Conservation (phyloP, 352 stramenopile genomes). For the Pythium graminicola region DNA sequence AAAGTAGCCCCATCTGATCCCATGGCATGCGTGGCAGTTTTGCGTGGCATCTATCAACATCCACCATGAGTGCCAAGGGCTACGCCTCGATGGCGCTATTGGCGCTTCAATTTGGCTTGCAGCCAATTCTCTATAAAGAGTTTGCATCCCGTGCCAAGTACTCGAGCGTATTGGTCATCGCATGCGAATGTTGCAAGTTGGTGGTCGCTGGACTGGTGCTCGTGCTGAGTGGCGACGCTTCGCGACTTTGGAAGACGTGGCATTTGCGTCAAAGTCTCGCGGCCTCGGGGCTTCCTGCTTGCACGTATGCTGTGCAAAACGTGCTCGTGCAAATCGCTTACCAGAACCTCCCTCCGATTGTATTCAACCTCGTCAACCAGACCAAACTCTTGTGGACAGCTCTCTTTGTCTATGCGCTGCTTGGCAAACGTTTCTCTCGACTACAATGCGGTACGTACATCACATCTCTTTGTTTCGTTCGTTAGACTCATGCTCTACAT, state of each 20-base stretch:
- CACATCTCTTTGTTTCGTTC: neutral
- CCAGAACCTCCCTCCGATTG: constrained; percentile 73
- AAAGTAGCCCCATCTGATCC: too few species aligned
- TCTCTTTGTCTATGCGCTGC: constrained; percentile 72
- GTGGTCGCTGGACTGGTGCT: constrained; percentile 48
- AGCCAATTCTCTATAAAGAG: constrained; percentile 80
- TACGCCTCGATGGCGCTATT: constrained; percentile 51
- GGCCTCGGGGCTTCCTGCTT: constrained; percentile 68
- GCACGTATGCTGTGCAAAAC: constrained; percentile 84
- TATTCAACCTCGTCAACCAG: constrained; percentile 87
- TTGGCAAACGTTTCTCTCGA: constrained; percentile 60
- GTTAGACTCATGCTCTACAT: neutral
- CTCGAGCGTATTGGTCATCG: constrained; percentile 67
- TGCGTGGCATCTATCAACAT: too few species aligned
- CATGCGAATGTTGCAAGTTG: constrained; percentile 67
- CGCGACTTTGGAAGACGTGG: constrained; percentile 46
- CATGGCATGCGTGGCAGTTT: neutral
- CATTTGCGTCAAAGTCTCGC: constrained; percentile 44
- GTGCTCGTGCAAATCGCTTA: constrained; percentile 80
- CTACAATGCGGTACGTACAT: constrained; percentile 44
- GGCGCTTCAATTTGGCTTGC: constrained; percentile 74
- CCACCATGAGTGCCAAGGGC: constrained; percentile 11
- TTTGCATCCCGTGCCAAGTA: constrained; percentile 50
- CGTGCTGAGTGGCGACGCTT: constrained; percentile 28
- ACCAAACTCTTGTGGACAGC: constrained; percentile 81